These are phyloP conservation scores for Penicillium coffeae DNA, from an alignment of 495 filamentous ascomycete genomes.

Conservation along the genomic window DNA sequence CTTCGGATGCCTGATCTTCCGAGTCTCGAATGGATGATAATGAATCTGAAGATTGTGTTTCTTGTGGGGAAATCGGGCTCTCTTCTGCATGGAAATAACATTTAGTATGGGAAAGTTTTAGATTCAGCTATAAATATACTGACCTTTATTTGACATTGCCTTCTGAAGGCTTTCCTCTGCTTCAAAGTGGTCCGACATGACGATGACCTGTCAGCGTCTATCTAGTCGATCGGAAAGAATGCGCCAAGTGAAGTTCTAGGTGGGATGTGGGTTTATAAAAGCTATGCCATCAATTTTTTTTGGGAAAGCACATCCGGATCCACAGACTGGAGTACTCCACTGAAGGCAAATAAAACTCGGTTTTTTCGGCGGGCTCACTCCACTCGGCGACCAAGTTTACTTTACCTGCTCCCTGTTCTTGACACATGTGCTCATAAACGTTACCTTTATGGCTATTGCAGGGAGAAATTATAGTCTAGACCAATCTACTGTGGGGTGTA, in stretches of 20 bases:
- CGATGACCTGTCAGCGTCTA: background rate
- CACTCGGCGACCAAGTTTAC: background rate
- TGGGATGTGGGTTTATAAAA: slow-evolving; percentile 1
- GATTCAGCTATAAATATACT: background rate
- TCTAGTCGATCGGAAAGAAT: background rate
- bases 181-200: slow-evolving; percentile 19
- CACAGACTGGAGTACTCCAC: background rate
- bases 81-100: background rate
- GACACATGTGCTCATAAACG: background rate
- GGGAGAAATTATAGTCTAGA: slow-evolving; percentile 3
- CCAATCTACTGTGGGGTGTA: slow-evolving; percentile 12
- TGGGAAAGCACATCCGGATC: background rate
- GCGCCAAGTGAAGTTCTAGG: background rate
- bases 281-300: background rate
- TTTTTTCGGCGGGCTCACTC: background rate
- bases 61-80: background rate
- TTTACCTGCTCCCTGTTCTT: background rate
- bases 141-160: slow-evolving; percentile 22
- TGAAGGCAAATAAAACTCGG: slow-evolving; percentile 6
- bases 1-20: slow-evolving; percentile 15
- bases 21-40: background rate
- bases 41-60: slow-evolving; percentile 2
- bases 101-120: background rate
- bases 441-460: background rate
- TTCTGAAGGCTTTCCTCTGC: slow-evolving; percentile 22